A percentile compares a stretch with the other conserved stretches of the same genome.
Conservation (phyloP, 1,139 yeast genomes). For the Martiniozyma asiatica region DNA sequence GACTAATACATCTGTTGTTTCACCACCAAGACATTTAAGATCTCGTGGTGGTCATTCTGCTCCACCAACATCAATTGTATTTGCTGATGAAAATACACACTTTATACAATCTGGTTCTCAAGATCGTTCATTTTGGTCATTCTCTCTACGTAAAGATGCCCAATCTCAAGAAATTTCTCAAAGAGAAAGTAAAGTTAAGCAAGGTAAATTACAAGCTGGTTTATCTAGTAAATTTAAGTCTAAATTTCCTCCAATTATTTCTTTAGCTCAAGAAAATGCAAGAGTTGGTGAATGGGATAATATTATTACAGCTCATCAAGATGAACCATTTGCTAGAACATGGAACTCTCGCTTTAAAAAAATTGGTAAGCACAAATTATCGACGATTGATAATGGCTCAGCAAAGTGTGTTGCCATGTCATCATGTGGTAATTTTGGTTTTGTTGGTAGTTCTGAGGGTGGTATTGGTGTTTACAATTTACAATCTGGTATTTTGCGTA, state of each 20-base stretch:
- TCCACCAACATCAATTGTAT: conserved; percentile 70
- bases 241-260: conserved; percentile 67
- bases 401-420: conserved; percentile 76
- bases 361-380: conserved; percentile 61
- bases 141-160: conserved; percentile 88
- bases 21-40: conserved; percentile 87
- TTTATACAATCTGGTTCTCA: conserved; percentile 77
- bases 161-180: conserved; percentile 93
- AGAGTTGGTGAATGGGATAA: conserved; percentile 94
- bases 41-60: conserved; percentile 95
- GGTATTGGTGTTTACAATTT: conserved; percentile 81
- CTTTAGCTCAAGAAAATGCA: conserved; percentile 63
- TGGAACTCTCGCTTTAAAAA: conserved; percentile 83
- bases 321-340: conserved; percentile 73
- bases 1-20: conserved; percentile 50
- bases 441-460: conserved; percentile 86
- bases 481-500: conserved; percentile 77
- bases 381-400: conserved; percentile 68
- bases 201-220: conserved; percentile 53
- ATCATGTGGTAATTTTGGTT: conserved; percentile 89
- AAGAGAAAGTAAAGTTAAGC: conserved; percentile 41
- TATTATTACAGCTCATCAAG: conserved; percentile 82
- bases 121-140: conserved; percentile 81
- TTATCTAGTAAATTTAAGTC: conserved; percentile 35
- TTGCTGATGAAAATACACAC: conserved; percentile 73